Evolutionary conservation across 164 flowering plant species (phyloP).

Genomic region (Chloranthus sessilifolius): DNA sequence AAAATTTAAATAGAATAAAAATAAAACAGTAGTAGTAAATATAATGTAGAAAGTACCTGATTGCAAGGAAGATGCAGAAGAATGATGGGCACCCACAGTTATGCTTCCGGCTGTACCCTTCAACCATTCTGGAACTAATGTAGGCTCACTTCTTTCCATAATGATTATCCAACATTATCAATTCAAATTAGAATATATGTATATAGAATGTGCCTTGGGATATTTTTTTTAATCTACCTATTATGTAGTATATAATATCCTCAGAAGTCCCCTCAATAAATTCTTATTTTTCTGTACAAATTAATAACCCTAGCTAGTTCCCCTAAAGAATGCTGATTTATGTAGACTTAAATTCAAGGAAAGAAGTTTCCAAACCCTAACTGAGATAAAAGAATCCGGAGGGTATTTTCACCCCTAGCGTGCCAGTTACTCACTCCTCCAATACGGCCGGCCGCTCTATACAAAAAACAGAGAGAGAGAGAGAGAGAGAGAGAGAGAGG

Average conservation of each 20-base stretch:
- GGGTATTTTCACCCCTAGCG: too few species aligned
- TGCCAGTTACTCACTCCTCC: too few species aligned
- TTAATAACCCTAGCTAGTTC: too few species aligned
- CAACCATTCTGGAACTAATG: conserved; percentile 92
- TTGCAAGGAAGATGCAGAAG: conserved; percentile 39
- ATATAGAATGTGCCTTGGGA: too few species aligned
- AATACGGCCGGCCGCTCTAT: too few species aligned
- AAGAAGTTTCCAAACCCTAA: conserved; percentile 1
- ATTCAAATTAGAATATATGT: too few species aligned
- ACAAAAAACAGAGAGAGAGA: too few species aligned
- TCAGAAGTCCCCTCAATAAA: background rate
- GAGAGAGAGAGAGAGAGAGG: too few species aligned
- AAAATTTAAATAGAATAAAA: too few species aligned
- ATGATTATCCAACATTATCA: conserved; percentile 43
- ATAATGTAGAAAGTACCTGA: conserved; percentile 42
- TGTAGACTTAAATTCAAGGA: background rate
- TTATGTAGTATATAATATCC: conserved; percentile 3
- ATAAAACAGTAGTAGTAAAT: background rate
- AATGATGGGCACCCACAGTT: conserved; percentile 52
- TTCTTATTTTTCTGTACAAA: conserved; percentile 7
- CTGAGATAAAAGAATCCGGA: background rate
- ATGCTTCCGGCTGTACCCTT: conserved; percentile 47
- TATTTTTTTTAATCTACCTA: conserved; percentile 9
- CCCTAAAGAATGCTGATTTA: too few species aligned
- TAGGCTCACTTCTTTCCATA: conserved; percentile 87